phyloP scores from a whole-genome alignment of 768 basidiomycete genomes.

The Auriscalpium microsporum region DNA sequence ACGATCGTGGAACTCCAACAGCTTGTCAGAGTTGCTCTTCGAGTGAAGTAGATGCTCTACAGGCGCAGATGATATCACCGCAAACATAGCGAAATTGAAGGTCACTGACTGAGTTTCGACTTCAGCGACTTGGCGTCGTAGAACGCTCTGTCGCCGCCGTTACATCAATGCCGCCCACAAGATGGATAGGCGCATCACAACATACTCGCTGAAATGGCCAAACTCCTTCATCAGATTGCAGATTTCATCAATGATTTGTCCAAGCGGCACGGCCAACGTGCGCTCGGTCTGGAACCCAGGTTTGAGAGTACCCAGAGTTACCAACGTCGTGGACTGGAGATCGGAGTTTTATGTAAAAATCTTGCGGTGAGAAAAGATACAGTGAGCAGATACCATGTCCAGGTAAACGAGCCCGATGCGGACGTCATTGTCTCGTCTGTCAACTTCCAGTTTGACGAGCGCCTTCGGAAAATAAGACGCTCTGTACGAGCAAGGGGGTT shows the following conservation, averaged over 20 bases:
- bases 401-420: constrained; percentile 4
- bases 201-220: constrained; percentile 9
- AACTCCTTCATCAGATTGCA: constrained; percentile 6
- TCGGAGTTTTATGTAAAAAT: no score
- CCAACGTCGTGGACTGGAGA: constrained; percentile 3
- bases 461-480: background rate
- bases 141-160: background rate
- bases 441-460: constrained; percentile 3
- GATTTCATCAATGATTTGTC: background rate
- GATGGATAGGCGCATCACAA: background rate
- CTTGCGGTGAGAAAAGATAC: background rate
- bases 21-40: background rate
- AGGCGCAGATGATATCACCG: no score
- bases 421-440: constrained; percentile 8
- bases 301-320: constrained; percentile 3
- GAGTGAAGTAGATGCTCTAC: constrained; percentile 1
- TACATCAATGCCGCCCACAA: background rate
- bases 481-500: background rate
- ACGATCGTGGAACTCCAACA: background rate
- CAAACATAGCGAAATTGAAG: no score
- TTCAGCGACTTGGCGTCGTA: constrained; percentile 6
- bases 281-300: constrained; percentile 3
- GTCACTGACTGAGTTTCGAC: constrained; percentile 4
- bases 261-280: constrained; percentile 4
- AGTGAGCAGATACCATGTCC: background rate